Evolutionary conservation across 2,329 filamentous ascomycete genomes (phyloP).

Genomic region (Penicillium expansum): DNA sequence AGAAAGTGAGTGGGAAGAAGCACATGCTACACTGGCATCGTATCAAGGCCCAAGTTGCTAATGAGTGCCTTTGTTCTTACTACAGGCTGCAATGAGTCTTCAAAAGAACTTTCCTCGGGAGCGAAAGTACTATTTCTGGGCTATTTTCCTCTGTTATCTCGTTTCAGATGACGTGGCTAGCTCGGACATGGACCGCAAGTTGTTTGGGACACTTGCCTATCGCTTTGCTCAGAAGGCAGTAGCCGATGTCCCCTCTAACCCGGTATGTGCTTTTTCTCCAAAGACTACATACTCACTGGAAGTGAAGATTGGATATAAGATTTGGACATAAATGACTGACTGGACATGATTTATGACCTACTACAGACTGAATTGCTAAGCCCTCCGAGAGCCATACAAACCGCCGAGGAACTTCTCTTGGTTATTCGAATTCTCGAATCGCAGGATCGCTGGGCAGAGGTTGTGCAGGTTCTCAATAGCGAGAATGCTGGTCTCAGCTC

Average conservation of each 20-base stretch:
- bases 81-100: slow-evolving; percentile 49
- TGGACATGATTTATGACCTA: slow-evolving; percentile 1
- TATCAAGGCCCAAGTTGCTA: neutral
- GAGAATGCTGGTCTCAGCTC: slow-evolving; percentile 44
- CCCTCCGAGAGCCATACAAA: slow-evolving; percentile 46
- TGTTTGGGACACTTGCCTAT: slow-evolving; percentile 52
- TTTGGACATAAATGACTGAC: neutral
- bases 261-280: slow-evolving; percentile 33
- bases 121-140: slow-evolving; percentile 51
- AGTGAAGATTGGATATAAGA: neutral
- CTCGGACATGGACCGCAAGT: slow-evolving; percentile 43
- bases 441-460: slow-evolving; percentile 41
- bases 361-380: slow-evolving; percentile 42
- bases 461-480: slow-evolving; percentile 44
- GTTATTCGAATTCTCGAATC: slow-evolving; percentile 45
- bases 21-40: neutral
- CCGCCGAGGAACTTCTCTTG: slow-evolving; percentile 46
- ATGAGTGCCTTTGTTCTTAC: neutral
- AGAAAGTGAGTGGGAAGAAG: slow-evolving; percentile 43
- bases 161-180: slow-evolving; percentile 37
- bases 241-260: slow-evolving; percentile 42
- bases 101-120: slow-evolving; percentile 50
- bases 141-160: slow-evolving; percentile 47
- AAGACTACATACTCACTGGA: neutral
- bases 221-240: slow-evolving; percentile 50